Evolutionary conservation across 1,284 basidiomycete genomes (phyloP).

Genomic region (Papiliotrema fonsecae): DNA sequence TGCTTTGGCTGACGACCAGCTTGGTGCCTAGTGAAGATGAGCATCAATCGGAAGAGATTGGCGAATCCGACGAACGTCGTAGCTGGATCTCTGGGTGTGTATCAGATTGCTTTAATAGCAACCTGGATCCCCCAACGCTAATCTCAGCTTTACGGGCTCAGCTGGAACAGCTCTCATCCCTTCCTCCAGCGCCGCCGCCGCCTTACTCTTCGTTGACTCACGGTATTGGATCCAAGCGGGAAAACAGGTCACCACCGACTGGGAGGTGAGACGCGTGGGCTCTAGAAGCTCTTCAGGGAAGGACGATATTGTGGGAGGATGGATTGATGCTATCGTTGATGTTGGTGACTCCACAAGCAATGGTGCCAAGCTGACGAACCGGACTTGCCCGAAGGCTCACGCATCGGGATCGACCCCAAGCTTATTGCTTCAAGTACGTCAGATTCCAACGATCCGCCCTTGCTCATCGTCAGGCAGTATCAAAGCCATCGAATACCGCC

Average conservation of each 20-base stretch:
- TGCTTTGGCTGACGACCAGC: too few species aligned
- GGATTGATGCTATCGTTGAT: conserved; percentile 55
- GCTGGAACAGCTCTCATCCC: conserved; percentile 77
- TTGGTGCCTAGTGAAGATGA: conserved; percentile 79
- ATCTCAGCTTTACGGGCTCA: conserved; percentile 71
- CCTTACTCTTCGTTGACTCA: conserved; percentile 70
- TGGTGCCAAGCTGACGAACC: conserved; percentile 24
- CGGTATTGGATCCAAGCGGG: conserved; percentile 84
- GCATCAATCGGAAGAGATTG: conserved; percentile 81
- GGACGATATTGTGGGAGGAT: conserved; percentile 56
- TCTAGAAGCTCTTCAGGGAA: conserved; percentile 48
- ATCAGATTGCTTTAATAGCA: background rate
- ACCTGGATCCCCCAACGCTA: too few species aligned
- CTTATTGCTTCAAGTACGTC: conserved; percentile 63
- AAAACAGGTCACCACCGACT: conserved; percentile 66
- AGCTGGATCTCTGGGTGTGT: conserved; percentile 76
- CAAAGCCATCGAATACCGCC: conserved; percentile 17
- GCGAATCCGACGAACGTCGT: conserved; percentile 70
- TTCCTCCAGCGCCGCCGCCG: conserved; percentile 41
- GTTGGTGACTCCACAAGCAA: background rate
- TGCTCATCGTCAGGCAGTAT: conserved; percentile 13
- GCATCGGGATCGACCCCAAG: conserved; percentile 83
- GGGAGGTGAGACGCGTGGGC: conserved; percentile 69
- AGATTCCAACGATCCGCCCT: background rate
- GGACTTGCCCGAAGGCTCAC: conserved; percentile 55